These are phyloP conservation scores for Raddia distichophylla DNA, from an alignment of 176 grass and related monocot genomes.

Conservation along the genomic window DNA sequence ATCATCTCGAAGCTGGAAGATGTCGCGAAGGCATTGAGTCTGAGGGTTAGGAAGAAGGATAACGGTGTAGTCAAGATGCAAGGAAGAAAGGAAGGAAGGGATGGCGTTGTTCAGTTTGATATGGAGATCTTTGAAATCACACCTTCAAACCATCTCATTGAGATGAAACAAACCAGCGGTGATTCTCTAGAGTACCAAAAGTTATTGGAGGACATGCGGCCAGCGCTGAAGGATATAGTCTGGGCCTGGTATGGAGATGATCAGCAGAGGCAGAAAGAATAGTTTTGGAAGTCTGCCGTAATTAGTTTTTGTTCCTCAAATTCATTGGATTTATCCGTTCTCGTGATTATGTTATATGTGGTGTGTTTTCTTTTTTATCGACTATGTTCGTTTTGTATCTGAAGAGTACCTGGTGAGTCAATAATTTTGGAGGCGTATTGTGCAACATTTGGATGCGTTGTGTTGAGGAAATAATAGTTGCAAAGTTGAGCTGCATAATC, in stretches of 20 bases:
- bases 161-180: constrained; percentile 75
- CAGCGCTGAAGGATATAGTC: constrained; percentile 72
- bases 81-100: constrained; percentile 61
- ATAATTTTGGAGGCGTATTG: too few species aligned
- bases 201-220: constrained; percentile 64
- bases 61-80: constrained; percentile 71
- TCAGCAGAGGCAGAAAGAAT: constrained; percentile 39
- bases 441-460: neutral
- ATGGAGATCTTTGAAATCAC: constrained; percentile 70
- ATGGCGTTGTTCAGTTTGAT: constrained; percentile 67
- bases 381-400: neutral
- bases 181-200: constrained; percentile 70
- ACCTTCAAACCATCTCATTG: constrained; percentile 56
- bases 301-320: neutral
- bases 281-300: constrained; percentile 27
- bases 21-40: constrained; percentile 59
- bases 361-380: constrained; percentile 16
- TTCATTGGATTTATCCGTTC: neutral
- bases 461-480: neutral
- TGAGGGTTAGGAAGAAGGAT: constrained; percentile 74
- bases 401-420: neutral
- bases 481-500: constrained; percentile 11
- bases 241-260: constrained; percentile 69
- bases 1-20: constrained; percentile 66
- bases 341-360: constrained; percentile 10